Evolutionary conservation across 495 filamentous ascomycete species (phyloP).

Genomic region (Apiosordaria backusii): DNA sequence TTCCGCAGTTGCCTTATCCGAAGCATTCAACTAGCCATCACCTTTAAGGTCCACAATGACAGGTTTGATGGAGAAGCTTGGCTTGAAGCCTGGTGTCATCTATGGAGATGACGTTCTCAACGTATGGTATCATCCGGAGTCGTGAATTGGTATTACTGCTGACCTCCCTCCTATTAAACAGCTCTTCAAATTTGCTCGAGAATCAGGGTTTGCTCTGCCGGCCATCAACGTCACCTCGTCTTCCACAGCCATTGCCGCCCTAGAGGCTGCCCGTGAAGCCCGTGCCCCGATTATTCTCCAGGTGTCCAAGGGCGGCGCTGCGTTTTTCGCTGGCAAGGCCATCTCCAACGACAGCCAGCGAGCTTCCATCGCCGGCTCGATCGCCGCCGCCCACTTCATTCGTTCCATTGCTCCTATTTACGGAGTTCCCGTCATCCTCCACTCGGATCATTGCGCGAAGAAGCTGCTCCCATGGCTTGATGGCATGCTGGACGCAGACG

Average conservation of each 20-base stretch:
- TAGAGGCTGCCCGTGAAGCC: not conserved
- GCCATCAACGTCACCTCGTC: not conserved
- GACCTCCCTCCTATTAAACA: too few species aligned
- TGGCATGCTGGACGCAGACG: slow-evolving; percentile 81
- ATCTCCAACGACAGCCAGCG: slow-evolving; percentile 51
- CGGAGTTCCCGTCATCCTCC: slow-evolving; percentile 70
- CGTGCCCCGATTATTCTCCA: not conserved
- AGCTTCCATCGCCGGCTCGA: slow-evolving; percentile 75
- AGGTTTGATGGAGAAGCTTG: too few species aligned
- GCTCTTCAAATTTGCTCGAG: not conserved
- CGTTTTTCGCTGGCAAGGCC: not conserved
- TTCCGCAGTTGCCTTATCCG: too few species aligned
- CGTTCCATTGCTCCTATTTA: slow-evolving; percentile 77
- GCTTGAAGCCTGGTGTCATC: too few species aligned
- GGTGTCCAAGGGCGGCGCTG: not conserved
- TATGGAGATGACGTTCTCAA: too few species aligned
- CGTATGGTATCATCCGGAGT: too few species aligned
- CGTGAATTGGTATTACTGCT: too few species aligned
- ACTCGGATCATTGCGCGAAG: slow-evolving; percentile 70
- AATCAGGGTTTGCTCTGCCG: not conserved
- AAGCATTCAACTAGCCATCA: too few species aligned
- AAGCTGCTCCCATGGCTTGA: slow-evolving; percentile 89
- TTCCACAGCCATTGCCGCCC: not conserved
- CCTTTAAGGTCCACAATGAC: too few species aligned
- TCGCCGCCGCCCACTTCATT: slow-evolving; percentile 86